These are phyloP conservation scores for Phytophthora meadii DNA, from an alignment of 352 stramenopile species.

Conservation along the genomic window DNA sequence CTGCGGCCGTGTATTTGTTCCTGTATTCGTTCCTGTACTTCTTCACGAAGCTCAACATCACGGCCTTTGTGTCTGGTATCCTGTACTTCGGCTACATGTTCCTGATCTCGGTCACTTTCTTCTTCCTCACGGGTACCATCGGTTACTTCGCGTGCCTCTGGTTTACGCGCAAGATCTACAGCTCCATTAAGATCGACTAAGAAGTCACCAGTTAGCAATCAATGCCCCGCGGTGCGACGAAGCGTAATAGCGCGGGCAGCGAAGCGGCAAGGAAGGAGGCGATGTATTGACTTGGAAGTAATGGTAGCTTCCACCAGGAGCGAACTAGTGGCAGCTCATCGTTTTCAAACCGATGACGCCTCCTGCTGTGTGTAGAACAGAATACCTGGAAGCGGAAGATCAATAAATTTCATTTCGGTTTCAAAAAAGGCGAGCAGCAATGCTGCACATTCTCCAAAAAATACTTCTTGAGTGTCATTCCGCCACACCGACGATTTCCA, in stretches of 20 bases:
- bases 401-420: conserved; percentile 40
- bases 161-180: conserved; percentile 99
- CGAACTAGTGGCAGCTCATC: conserved; percentile 14
- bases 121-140: conserved; percentile 97
- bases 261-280: conserved; percentile 12
- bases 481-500: conserved; percentile 63
- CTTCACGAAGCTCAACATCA: conserved; percentile 98
- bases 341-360: conserved; percentile 13
- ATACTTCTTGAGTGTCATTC: too few relatives aligned
- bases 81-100: conserved; percentile 99
- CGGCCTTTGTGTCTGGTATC: conserved; percentile 91
- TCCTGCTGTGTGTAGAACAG: conserved; percentile 36
- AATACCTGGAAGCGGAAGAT: conserved; percentile 34
- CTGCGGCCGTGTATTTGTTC: conserved; percentile 97
- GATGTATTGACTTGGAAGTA: conserved; percentile 2
- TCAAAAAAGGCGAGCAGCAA: conserved; percentile 11
- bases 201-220: conserved; percentile 29
- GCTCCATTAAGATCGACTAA: conserved; percentile 95
- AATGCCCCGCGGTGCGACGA: conserved; percentile 15
- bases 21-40: conserved; percentile 99
- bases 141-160: conserved; percentile 98
- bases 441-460: neutral
- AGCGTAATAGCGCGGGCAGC: conserved; percentile 14
- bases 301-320: conserved; percentile 6
- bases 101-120: conserved; percentile 97